A percentile compares a stretch with the other conserved stretches of the same genome.
These are phyloP conservation scores for Rhodocollybia butyracea DNA, from an alignment of 768 basidiomycete genomes.

Conservation along the genomic window DNA sequence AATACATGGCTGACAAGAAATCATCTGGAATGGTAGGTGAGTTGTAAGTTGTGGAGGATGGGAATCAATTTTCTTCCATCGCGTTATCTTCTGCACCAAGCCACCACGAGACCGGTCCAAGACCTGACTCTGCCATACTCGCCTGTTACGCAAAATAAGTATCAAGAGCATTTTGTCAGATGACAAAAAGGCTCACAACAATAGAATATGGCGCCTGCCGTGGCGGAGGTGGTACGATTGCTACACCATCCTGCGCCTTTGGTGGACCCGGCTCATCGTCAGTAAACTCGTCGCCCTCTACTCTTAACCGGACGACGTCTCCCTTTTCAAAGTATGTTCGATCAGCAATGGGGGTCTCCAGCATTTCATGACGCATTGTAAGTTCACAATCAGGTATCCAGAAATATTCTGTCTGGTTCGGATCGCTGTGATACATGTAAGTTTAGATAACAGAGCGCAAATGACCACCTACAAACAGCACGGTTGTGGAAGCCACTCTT, in stretches of 20 bases:
- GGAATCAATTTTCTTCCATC: constrained; percentile 41
- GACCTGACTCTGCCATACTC: constrained; percentile 79
- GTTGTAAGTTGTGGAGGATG: neutral
- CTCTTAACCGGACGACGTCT: constrained; percentile 72
- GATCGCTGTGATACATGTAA: constrained; percentile 46
- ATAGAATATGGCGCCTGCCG: constrained; percentile 66
- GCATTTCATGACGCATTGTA: constrained; percentile 54
- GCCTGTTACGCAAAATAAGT: constrained; percentile 42
- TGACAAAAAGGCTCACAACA: constrained; percentile 42
- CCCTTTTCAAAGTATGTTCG: constrained; percentile 82
- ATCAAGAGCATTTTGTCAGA: neutral
- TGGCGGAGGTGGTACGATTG: constrained; percentile 45
- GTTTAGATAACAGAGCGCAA: neutral
- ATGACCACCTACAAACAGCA: constrained; percentile 61
- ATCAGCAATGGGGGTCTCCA: constrained; percentile 61
- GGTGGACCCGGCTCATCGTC: constrained; percentile 87
- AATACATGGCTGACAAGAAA: no score
- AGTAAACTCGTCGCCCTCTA: constrained; percentile 80
- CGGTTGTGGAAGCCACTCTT: constrained; percentile 76
- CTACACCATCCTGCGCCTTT: constrained; percentile 68
- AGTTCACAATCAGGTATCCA: constrained; percentile 68
- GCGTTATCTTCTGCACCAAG: constrained; percentile 39
- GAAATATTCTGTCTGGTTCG: constrained; percentile 81
- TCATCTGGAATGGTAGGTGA: no score
- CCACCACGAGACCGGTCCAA: constrained; percentile 80